Evolutionary conservation across 108 stramenopile species (phyloP), one percentile per base, ranked within the genome.

Genomic region (Nitzschia sp.): DNA sequence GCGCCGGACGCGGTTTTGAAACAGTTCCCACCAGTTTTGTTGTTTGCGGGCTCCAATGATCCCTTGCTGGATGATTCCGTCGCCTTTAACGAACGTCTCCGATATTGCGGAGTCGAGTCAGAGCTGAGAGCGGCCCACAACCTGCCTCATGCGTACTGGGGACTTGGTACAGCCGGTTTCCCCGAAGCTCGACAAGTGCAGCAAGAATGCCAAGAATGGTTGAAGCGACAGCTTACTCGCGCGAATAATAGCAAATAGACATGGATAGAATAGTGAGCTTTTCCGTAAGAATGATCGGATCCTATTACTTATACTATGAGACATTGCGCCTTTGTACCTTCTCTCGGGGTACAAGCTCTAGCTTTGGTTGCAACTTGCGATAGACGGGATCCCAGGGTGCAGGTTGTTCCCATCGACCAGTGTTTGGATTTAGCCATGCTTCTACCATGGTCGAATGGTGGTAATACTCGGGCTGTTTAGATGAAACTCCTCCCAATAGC

Each of bases 51-150:
- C 27, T 83, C 75, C 19, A 85, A 81, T 46, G 95, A 96, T 77
- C 95, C 95, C 17, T 69, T 96, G 26, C 79, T 96, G 34, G 95
- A 96, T 57, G 95, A 96, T 78, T 78, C 88, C 9, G 92, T 96
- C 1, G 75, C 71, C 35, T 94, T 96, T 67, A 87, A 91, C 69
- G 80, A 83, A 19, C 70, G 91, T 1, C 70, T 96, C 31, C 56
- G 89, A 33, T 46, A 74, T 25, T 32, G 80, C 51, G 91, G 93
- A 25, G 92, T 94, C 2, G 71, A 82, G 56, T 83, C 85, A 0
- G 74, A 80, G 21, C 56, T 94, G 1, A 64, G 84, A 18, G 93
- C 90, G 5, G 86, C 75, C 3, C 81, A 84, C 28, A 74, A 94
- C 70, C 72, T 94, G 63, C 93, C 93, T 8, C 93, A 94, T 76